Percentiles rank a stretch among this genome's conserved stretches.
Evolutionary conservation across 73 alveolate species (phyloP).

Genomic region (Paramecium tetraurelia): DNA sequence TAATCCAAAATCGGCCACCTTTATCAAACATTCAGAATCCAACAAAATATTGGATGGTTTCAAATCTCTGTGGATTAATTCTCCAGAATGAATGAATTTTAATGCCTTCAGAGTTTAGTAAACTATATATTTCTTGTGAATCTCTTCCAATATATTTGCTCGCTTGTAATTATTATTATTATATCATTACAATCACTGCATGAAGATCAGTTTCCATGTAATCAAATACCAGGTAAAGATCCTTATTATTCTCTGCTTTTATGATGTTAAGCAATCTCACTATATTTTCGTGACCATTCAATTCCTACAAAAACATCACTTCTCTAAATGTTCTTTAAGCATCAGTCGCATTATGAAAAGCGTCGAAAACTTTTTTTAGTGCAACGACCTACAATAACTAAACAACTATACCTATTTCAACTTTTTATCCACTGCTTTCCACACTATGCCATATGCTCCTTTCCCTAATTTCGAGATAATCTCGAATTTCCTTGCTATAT

Average conservation of each 20-base stretch:
- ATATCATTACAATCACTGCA: constrained; percentile 64
- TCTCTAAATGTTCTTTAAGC: constrained; percentile 96
- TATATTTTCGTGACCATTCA: constrained; percentile 94
- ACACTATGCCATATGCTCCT: constrained; percentile 96
- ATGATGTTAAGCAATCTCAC: constrained; percentile 87
- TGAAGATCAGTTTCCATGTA: constrained; percentile 89
- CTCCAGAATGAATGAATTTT: constrained; percentile 82
- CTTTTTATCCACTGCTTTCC: constrained; percentile 93
- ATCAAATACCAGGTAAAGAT: constrained; percentile 77
- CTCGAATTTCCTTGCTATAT: constrained; percentile 82
- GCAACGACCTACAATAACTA: constrained; percentile 80
- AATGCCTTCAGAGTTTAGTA: constrained; percentile 79
- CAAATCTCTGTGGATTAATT: constrained; percentile 75
- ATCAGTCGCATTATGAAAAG: constrained; percentile 98
- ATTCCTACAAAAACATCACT: constrained; percentile 85
- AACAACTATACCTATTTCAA: constrained; percentile 68
- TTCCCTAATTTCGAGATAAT: constrained; percentile 84
- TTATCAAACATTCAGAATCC: constrained; percentile 84
- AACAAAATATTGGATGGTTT: constrained; percentile 90
- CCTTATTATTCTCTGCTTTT: constrained; percentile 85
- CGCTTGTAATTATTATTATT: constrained; percentile 35
- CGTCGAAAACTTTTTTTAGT: constrained; percentile 93
- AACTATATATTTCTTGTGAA: constrained; percentile 84
- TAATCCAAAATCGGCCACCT: constrained; percentile 90
- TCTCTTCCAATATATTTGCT: constrained; percentile 88